phyloP scores from a whole-genome alignment of 345 rosid genomes.

The Boechera retrofracta region DNA sequence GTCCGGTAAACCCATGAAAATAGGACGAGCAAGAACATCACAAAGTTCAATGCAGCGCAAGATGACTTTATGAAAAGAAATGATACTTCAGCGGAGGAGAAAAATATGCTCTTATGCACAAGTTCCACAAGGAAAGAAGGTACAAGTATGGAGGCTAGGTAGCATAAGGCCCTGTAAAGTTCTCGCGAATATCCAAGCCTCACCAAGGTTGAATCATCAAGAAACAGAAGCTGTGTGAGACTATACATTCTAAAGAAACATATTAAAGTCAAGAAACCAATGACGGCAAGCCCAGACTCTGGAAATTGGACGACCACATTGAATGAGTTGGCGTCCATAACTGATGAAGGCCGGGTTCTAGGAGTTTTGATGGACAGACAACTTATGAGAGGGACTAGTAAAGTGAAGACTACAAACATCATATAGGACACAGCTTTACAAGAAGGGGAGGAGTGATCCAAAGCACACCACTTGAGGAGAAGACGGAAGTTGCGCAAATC shows the following conservation, averaged over 20 bases:
- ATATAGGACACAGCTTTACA: constrained; percentile 60
- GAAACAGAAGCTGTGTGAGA: constrained; percentile 67
- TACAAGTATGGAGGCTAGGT: constrained; percentile 66
- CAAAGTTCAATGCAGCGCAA: constrained; percentile 49
- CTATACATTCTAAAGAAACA: constrained; percentile 60
- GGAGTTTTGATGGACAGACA: constrained; percentile 49
- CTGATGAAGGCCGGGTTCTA: constrained; percentile 30
- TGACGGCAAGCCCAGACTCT: constrained; percentile 60
- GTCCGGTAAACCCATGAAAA: constrained; percentile 77
- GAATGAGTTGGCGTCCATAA: constrained; percentile 50
- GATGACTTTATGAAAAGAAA: constrained; percentile 48
- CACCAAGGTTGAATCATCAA: constrained; percentile 62
- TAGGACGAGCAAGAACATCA: constrained; percentile 59
- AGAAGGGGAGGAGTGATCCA: constrained; percentile 65
- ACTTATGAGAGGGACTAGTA: constrained; percentile 54
- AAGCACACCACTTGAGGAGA: constrained; percentile 69
- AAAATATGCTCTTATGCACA: constrained; percentile 66
- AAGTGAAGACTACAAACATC: constrained; percentile 52
- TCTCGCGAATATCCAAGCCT: constrained; percentile 56
- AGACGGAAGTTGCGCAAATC: constrained; percentile 59
- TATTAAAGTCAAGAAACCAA: constrained; percentile 62
- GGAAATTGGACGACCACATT: constrained; percentile 72
- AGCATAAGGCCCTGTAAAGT: constrained; percentile 66
- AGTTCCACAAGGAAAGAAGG: constrained; percentile 75
- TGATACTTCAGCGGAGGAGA: constrained; percentile 52